Evolutionary conservation across 2,329 filamentous ascomycete species (phyloP).

Genomic region (Aspergillus awamori): DNA sequence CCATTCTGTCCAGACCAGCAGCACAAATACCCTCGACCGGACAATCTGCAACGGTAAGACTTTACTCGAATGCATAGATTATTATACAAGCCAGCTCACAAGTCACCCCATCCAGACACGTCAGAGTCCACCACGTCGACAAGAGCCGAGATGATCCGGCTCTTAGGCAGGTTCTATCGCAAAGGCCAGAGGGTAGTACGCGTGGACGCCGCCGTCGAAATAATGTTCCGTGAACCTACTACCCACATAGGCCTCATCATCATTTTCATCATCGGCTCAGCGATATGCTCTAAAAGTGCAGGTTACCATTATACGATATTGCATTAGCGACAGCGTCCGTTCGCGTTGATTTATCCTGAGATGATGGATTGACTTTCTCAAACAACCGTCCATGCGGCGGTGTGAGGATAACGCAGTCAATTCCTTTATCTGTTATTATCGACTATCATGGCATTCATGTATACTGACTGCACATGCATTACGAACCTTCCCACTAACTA

Average conservation of each 20-base stretch:
- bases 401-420: constrained; percentile 18
- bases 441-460: constrained; percentile 3
- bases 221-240: constrained; percentile 25
- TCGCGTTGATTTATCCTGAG: not conserved
- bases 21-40: constrained; percentile 90
- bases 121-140: constrained; percentile 87
- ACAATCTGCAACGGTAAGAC: constrained; percentile 87
- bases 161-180: constrained; percentile 80
- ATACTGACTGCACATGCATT: constrained; percentile 17
- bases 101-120: constrained; percentile 65
- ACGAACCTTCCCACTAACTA: constrained; percentile 4
- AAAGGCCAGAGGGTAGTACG: constrained; percentile 80
- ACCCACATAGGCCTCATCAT: not conserved
- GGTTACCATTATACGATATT: constrained; percentile 15
- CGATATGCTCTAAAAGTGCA: constrained; percentile 4
- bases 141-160: constrained; percentile 84
- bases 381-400: not conserved
- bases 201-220: constrained; percentile 73
- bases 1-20: constrained; percentile 93
- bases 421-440: constrained; percentile 3
- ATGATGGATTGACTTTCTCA: constrained; percentile 4
- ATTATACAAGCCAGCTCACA: constrained; percentile 5
- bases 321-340: constrained; percentile 12
- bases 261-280: not conserved
- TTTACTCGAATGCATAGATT: not conserved